Evolutionary conservation across 805 yeast species (phyloP).

Genomic region (Pichia gijzeniarum): DNA sequence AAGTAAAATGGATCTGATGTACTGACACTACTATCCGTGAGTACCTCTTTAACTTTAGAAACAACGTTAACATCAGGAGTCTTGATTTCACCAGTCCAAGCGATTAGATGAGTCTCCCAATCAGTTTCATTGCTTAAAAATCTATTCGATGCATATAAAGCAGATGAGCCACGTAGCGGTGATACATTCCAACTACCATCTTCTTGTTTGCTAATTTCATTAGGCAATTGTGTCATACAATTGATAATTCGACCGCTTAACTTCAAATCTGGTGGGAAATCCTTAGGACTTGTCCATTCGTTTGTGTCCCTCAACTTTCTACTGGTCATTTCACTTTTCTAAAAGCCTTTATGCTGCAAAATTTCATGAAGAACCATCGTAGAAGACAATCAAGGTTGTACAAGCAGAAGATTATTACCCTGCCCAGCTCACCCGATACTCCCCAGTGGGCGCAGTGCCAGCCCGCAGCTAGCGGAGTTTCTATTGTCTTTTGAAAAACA

Average conservation of each 20-base stretch:
- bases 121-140: slow-evolving; percentile 57
- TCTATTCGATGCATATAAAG: slow-evolving; percentile 69
- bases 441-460: too few relatives aligned
- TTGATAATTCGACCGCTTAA: slow-evolving; percentile 63
- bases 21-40: background rate
- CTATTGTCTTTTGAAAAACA: too few relatives aligned
- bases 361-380: too few relatives aligned
- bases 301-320: background rate
- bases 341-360: too few relatives aligned
- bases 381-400: too few relatives aligned
- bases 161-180: slow-evolving; percentile 75
- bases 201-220: slow-evolving; percentile 42
- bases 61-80: background rate
- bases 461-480: too few relatives aligned
- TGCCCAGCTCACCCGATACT: too few relatives aligned
- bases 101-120: slow-evolving; percentile 86
- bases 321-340: background rate
- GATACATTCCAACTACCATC: slow-evolving; percentile 50
- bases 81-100: slow-evolving; percentile 89
- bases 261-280: slow-evolving; percentile 26
- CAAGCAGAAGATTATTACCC: too few relatives aligned
- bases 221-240: slow-evolving; percentile 64
- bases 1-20: slow-evolving; percentile 51
- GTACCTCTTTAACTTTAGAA: slow-evolving; percentile 26
- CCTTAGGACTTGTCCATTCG: slow-evolving; percentile 13